These are phyloP conservation scores for Scedosporium minutisporum DNA, from an alignment of 2,329 filamentous ascomycete species.

Conservation along the genomic window DNA sequence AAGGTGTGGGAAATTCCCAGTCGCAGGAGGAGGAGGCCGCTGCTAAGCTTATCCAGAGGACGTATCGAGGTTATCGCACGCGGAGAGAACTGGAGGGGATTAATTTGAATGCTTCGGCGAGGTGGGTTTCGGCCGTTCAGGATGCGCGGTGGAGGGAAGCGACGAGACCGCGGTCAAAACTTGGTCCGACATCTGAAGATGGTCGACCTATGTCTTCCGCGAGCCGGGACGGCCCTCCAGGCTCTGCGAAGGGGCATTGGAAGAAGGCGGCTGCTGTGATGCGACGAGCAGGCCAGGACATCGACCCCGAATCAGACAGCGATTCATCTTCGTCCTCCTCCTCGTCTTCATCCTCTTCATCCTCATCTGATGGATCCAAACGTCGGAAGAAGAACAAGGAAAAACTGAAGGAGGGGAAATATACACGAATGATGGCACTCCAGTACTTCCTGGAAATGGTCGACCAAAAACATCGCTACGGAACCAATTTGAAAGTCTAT, in stretches of 20 bases:
- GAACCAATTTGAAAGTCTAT: slow-evolving; percentile 70
- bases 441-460: slow-evolving; percentile 84
- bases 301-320: slow-evolving; percentile 37
- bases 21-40: slow-evolving; percentile 28
- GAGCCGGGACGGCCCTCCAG: slow-evolving; percentile 12
- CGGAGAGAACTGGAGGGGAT: slow-evolving; percentile 62
- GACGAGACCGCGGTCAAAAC: slow-evolving; percentile 31
- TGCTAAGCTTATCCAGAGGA: slow-evolving; percentile 54
- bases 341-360: slow-evolving; percentile 12
- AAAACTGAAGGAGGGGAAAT: slow-evolving; percentile 37
- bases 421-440: slow-evolving; percentile 67
- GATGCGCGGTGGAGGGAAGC: slow-evolving; percentile 46
- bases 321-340: slow-evolving; percentile 19
- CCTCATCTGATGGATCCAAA: slow-evolving; percentile 14
- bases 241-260: slow-evolving; percentile 59
- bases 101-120: slow-evolving; percentile 56
- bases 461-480: slow-evolving; percentile 78
- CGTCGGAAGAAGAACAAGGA: slow-evolving; percentile 6
- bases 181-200: slow-evolving; percentile 8
- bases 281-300: slow-evolving; percentile 59
- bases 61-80: slow-evolving; percentile 67
- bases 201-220: slow-evolving; percentile 6
- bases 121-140: slow-evolving; percentile 59
- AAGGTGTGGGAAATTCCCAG: not conserved
- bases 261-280: slow-evolving; percentile 63